Evolutionary conservation across 1,284 basidiomycete genomes (phyloP).

Genomic region (Malassezia dermatis): DNA sequence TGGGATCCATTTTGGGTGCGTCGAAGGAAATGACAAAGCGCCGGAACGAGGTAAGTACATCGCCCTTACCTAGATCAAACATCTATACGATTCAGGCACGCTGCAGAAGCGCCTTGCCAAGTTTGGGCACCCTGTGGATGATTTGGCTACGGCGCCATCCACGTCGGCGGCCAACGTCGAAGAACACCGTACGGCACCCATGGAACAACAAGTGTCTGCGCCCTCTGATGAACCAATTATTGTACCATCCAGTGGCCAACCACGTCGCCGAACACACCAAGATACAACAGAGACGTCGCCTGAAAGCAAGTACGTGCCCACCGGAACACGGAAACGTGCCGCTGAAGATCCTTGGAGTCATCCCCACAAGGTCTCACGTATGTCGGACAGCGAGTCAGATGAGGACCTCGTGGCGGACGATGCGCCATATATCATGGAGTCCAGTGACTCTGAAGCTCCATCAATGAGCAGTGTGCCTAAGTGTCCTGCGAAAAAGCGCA

Average conservation of each 20-base stretch:
- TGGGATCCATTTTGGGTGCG: constrained; percentile 69
- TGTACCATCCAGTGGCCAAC: not conserved
- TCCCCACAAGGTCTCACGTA: not conserved
- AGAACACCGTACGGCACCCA: not conserved
- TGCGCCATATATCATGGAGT: constrained; percentile 11
- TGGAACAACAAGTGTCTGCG: not conserved
- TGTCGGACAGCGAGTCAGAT: constrained; percentile 2
- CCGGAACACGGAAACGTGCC: not conserved
- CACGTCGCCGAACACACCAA: not conserved
- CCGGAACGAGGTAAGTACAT: constrained; percentile 56
- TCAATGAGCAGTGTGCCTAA: not conserved
- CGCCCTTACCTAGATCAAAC: constrained; percentile 59
- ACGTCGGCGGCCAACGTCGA: not conserved
- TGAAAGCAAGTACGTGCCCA: not conserved
- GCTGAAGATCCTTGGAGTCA: constrained; percentile 3
- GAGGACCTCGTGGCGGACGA: not conserved
- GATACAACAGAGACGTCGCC: not conserved
- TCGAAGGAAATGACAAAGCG: constrained; percentile 61
- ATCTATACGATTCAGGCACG: constrained; percentile 58
- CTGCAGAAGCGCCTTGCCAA: constrained; percentile 57
- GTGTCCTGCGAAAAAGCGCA: not conserved
- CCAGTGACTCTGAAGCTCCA: constrained; percentile 10
- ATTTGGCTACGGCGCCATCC: not conserved
- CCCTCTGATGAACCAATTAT: not conserved
- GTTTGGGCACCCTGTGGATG: not conserved